Evolutionary conservation across 116 monocot species (phyloP), one percentile per base, ranked within the genome.

Genomic region (Trichopus zeylanicus): DNA sequence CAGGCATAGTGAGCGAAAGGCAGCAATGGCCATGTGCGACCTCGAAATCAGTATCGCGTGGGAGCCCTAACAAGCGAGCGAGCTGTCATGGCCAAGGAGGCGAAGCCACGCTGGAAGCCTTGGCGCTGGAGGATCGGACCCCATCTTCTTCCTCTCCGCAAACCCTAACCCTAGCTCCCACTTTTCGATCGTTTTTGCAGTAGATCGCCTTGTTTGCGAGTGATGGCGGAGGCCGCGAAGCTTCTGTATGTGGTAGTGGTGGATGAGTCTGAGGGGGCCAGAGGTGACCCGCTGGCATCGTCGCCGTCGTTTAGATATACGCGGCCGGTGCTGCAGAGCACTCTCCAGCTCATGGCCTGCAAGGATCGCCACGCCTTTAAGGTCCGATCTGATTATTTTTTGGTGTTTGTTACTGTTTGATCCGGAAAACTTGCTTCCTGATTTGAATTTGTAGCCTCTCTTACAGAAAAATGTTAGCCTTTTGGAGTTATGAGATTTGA

Each of bases 281-380:
- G 58, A 12, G 34, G 22, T 6, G 59, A 25, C 25, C 19, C 26
- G 2, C 19, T 16, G 26, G 24, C 66, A 11, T 13, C 48, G 28
- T 42, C 42, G 13, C n/a, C 42, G 42, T 61, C 81, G n/a, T 93
- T 82, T 34, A 70, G 88, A 49, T 93, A 93, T 63, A 88, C 93
- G 48, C 70, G 88, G 38, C 67, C 93, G 27, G 67, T 80, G 59
- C 82, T 93, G 29, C 93, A 85, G 69, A 82, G 82, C 79, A 80
- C 88, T 32, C 72, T 93, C 16, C 93, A 93, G 79, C 76, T 93
- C 28, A 93, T 93, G 82, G 93, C 88, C 18, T 93, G 93, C 82
- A 93, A 93, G 63, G 73, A 88, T 20, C 76, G 93, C 24, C 93
- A 93, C 60, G 93, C 88, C 53, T 93, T 93, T 75, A 93, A 93